A percentile compares a stretch with the other conserved stretches of the same genome.
Conservation (phyloP, 2,329 filamentous ascomycete genomes). For the Metarhizium guizhouense region DNA sequence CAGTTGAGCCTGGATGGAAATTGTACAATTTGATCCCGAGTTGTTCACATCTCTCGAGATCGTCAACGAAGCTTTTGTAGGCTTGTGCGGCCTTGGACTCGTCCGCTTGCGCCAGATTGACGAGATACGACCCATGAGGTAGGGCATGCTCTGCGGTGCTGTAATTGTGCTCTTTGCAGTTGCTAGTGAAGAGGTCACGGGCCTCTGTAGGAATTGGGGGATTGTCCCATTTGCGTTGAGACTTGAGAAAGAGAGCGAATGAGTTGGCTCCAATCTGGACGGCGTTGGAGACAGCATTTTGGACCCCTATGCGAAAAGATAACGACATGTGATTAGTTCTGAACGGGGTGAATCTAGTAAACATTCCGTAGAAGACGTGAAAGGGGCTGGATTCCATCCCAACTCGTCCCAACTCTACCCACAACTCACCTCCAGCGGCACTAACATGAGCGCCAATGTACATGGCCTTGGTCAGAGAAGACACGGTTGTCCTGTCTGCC, state of each 20-base stretch:
- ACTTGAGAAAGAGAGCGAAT: slow-evolving; percentile 92
- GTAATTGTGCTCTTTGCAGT: slow-evolving; percentile 62
- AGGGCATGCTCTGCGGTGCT: slow-evolving; percentile 65
- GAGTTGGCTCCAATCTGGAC: slow-evolving; percentile 80
- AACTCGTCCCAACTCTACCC: neutral
- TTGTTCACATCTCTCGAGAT: slow-evolving; percentile 73
- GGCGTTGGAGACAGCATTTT: slow-evolving; percentile 76
- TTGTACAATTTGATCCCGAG: slow-evolving; percentile 92
- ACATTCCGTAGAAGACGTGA: neutral
- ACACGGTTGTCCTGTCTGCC: slow-evolving; percentile 54
- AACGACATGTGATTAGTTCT: slow-evolving; percentile 2
- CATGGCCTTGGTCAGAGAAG: slow-evolving; percentile 59
- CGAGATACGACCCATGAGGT: slow-evolving; percentile 91
- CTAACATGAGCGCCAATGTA: slow-evolving; percentile 90
- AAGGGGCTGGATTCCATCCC: neutral
- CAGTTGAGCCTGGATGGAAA: slow-evolving; percentile 86
- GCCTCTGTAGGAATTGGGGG: slow-evolving; percentile 64
- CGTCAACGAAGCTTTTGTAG: slow-evolving; percentile 78
- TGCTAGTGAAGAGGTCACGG: slow-evolving; percentile 57
- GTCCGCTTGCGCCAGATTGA: slow-evolving; percentile 87
- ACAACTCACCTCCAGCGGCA: slow-evolving; percentile 63
- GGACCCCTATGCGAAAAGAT: slow-evolving; percentile 54
- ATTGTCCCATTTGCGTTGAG: slow-evolving; percentile 88
- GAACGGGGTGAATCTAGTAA: neutral
- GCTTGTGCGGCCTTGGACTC: slow-evolving; percentile 73